Evolutionary conservation across 805 yeast species (phyloP), one percentile per base, ranked within the genome.

Genomic region (Candida coleopterorum): DNA sequence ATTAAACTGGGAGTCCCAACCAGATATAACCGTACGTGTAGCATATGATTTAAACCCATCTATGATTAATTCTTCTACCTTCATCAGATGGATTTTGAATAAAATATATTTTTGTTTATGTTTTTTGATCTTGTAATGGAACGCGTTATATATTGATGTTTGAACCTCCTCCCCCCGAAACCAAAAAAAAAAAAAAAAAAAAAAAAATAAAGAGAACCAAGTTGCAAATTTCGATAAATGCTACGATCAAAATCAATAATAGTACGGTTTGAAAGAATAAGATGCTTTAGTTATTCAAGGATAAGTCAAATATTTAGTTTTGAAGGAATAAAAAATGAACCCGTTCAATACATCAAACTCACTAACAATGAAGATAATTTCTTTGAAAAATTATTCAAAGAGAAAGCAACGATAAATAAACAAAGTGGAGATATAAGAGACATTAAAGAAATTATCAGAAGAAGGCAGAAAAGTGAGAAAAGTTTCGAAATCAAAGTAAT

Each of bases 21-120:
- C 85, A 2, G 95, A 76, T 22, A 93, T 85, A 21, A 89, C 97
- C 1, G 98, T 93, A 66, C 97, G 81, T 1, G 95, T 84, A 18
- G 97, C 96, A 52, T 93, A 93, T 16, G 97, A 87, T 66, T 93
- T 93, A 75, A 93, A 93, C 30, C 99, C 99, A 62, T 93, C 98
- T 32, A 93, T 81, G 43, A 93, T 89, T 39, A 93, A 75, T 56
- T 94, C 98, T 55, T 90, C 96, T n/a, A 93, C 95, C 60, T 76
- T 77, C 97, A 89, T 89, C 3, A 3, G 8, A 16, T 27, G 29
- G 29, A 7, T 27, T 6, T 22, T 20, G n/a, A n/a, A n/a, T n/a
- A n/a, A n/a, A 20, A 20, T 20, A 6, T 15, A 14, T 28, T 16
- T 16, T 5, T 28, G 10, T 25, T 12, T 8, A 7, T 25, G 4